Evolutionary conservation across 2,329 filamentous ascomycete species (phyloP).

Genomic region (Orbilia ellipsospora): DNA sequence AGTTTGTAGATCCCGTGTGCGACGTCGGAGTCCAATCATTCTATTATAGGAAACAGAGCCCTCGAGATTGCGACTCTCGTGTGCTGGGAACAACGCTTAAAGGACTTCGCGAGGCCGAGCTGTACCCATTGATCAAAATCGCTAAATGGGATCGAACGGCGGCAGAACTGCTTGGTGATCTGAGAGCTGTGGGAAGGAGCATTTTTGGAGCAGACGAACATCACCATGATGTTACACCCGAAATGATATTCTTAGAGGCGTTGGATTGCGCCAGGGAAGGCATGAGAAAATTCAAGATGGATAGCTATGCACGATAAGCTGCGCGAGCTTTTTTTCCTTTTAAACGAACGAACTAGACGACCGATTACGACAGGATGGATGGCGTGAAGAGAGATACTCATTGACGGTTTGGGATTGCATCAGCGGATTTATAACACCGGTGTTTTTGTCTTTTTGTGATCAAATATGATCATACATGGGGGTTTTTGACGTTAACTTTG

Average conservation of each 20-base stretch:
- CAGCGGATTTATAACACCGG: constrained; percentile 8
- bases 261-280: constrained; percentile 36
- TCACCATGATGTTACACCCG: constrained; percentile 46
- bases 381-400: constrained; percentile 9
- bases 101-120: constrained; percentile 47
- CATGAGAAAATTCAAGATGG: constrained; percentile 53
- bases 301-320: constrained; percentile 33
- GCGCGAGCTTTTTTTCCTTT: background rate
- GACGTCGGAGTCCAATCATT: constrained; percentile 52
- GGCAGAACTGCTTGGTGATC: constrained; percentile 33
- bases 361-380: constrained; percentile 26
- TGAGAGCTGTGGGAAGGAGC: constrained; percentile 40
- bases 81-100: constrained; percentile 52
- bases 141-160: constrained; percentile 48
- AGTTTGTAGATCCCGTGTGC: constrained; percentile 50
- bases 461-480: background rate
- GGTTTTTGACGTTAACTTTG: background rate
- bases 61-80: constrained; percentile 52
- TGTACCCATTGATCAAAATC: constrained; percentile 50
- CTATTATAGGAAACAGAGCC: constrained; percentile 54
- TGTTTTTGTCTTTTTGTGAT: background rate
- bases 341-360: constrained; percentile 6
- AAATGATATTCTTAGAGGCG: constrained; percentile 43
- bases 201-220: constrained; percentile 54
- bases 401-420: constrained; percentile 8